These are phyloP conservation scores for Tulasnella sp. DNA, from an alignment of 768 basidiomycete species.

Conservation along the genomic window DNA sequence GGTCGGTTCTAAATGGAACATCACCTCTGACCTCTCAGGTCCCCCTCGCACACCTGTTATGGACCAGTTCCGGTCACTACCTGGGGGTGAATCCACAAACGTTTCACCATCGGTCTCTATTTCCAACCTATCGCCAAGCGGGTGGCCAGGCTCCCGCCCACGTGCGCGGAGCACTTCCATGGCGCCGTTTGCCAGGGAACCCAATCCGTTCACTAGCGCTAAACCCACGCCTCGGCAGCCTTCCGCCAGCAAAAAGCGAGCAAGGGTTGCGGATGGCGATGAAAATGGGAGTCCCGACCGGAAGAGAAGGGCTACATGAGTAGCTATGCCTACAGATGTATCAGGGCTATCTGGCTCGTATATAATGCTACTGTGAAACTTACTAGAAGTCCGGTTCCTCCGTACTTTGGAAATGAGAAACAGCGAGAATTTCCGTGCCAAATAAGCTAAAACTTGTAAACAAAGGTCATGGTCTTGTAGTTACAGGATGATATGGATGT, in stretches of 20 bases:
- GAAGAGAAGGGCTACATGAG: conserved; percentile 7
- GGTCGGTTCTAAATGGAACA: not conserved
- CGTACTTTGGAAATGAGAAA: too few relatives aligned
- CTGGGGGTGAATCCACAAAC: not conserved
- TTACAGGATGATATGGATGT: too few relatives aligned
- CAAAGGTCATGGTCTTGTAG: too few relatives aligned
- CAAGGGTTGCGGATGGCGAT: not conserved
- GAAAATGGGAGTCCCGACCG: not conserved
- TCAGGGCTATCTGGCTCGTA: not conserved
- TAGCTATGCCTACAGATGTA: not conserved
- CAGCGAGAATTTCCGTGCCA: too few relatives aligned
- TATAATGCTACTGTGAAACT: too few relatives aligned
- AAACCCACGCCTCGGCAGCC: not conserved
- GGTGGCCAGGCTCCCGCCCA: not conserved
- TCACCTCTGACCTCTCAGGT: not conserved
- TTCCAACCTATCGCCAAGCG: not conserved
- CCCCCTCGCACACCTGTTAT: not conserved
- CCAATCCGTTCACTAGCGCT: conserved; percentile 11
- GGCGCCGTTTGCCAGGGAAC: not conserved
- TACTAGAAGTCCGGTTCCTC: too few relatives aligned
- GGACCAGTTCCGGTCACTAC: not conserved
- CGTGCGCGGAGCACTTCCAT: not conserved
- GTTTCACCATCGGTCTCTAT: not conserved
- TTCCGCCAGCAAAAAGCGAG: not conserved
- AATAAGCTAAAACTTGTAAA: too few relatives aligned